A percentile compares a stretch with the other conserved stretches of the same genome.
Conservation (phyloP, 2,329 filamentous ascomycete genomes). For the Sporothrix curviconia region DNA sequence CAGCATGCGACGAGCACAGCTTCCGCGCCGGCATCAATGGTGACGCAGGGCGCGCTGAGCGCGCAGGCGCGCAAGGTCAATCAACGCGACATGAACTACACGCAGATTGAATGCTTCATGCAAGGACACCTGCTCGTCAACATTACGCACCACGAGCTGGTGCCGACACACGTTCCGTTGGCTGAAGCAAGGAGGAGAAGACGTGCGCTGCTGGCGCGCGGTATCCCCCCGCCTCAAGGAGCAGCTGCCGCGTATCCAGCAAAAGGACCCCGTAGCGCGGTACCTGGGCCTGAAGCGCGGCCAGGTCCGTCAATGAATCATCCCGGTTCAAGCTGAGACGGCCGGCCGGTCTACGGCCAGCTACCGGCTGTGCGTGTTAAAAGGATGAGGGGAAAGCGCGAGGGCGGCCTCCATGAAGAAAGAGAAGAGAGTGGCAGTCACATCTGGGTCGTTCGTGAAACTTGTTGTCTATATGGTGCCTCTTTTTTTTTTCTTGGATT, state of each 20-base stretch:
- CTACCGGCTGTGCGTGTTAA: conserved; percentile 71
- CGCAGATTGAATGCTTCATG: conserved; percentile 87
- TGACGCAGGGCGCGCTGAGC: conserved; percentile 76
- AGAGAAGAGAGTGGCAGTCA: no score
- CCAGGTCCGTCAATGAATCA: conserved; percentile 98
- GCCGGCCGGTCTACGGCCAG: conserved; percentile 94
- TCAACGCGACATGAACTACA: conserved; percentile 65
- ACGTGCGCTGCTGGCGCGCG: conserved; percentile 72
- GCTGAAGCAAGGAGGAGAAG: conserved; percentile 91
- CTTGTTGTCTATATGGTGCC: background rate
- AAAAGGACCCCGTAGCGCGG: conserved; percentile 84
- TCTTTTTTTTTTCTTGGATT: background rate
- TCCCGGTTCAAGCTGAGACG: conserved; percentile 90
- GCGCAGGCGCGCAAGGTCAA: conserved; percentile 81
- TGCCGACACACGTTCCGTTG: conserved; percentile 86
- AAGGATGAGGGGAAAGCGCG: no score
- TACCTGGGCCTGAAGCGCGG: conserved; percentile 87
- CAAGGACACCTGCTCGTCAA: conserved; percentile 96
- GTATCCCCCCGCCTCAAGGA: conserved; percentile 96
- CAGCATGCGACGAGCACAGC: conserved; percentile 72
- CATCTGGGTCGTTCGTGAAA: background rate
- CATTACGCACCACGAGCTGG: conserved; percentile 95
- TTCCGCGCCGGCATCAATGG: conserved; percentile 87
- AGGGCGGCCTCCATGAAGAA: no score
- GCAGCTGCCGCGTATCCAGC: conserved; percentile 87